These are phyloP conservation scores for Fraxinus angustifolia DNA, from an alignment of 305 asterid genomes.

Conservation along the genomic window DNA sequence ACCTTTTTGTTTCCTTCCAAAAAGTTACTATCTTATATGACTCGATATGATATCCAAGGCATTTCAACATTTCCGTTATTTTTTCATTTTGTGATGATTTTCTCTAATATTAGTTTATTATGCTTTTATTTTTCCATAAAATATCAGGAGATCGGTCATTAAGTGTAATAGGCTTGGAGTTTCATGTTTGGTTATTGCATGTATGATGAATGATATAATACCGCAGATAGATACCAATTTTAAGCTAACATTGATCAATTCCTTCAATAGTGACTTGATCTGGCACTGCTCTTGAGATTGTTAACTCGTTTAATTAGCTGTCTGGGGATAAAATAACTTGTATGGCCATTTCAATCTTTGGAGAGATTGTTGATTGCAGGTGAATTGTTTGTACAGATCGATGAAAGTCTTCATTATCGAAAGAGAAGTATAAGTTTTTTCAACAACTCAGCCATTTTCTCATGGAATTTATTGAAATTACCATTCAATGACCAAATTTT, in stretches of 20 bases:
- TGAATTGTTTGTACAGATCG: not conserved
- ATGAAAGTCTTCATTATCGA: not conserved
- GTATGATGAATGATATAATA: not conserved
- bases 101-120: not conserved
- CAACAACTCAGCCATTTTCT: not conserved
- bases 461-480: not conserved
- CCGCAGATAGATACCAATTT: not conserved
- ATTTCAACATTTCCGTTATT: too few species aligned
- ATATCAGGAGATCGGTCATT: not conserved
- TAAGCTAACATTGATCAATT: not conserved
- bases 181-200: not conserved
- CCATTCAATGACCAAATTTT: not conserved
- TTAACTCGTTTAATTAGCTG: not conserved
- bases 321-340: not conserved
- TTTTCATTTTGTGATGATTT: too few species aligned
- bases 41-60: not conserved
- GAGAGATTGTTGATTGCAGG: not conserved
- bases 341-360: not conserved
- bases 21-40: not conserved
- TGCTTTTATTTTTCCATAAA: not conserved
- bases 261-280: not conserved
- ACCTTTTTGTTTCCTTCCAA: not conserved
- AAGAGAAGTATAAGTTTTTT: not conserved
- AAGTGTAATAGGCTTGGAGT: not conserved
- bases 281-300: not conserved